Conservation (phyloP, 164 flowering plant species). For the Litsea cubeba region DNA sequence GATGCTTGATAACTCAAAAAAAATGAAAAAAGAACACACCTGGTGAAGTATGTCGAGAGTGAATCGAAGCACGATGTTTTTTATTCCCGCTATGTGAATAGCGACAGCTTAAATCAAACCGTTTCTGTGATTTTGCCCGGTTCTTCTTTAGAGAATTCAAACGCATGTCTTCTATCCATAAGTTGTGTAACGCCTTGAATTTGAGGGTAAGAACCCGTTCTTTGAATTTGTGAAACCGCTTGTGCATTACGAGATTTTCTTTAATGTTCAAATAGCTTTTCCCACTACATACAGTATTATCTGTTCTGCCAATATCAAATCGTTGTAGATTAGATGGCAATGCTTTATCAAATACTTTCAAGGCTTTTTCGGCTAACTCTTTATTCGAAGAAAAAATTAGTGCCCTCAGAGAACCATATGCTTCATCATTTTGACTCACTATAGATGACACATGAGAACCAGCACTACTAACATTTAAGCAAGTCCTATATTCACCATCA, state of each 20-base stretch:
- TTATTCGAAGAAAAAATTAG: conserved; percentile 49
- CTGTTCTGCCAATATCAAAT: conserved; percentile 18
- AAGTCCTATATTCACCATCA: conserved; percentile 8
- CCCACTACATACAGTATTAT: conserved; percentile 4
- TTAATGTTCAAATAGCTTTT: conserved; percentile 25
- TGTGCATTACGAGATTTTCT: conserved; percentile 42
- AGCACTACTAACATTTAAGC: conserved; percentile 9
- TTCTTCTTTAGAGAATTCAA: conserved; percentile 53
- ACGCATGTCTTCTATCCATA: conserved; percentile 80
- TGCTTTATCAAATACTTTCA: conserved; percentile 45
- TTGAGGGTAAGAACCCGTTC: conserved; percentile 68
- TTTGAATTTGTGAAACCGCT: conserved; percentile 51
- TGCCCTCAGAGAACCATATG: conserved; percentile 21
- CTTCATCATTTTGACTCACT: conserved; percentile 2
- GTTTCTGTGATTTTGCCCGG: conserved; percentile 63
- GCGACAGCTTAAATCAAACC: conserved; percentile 45
- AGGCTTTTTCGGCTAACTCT: conserved; percentile 45
- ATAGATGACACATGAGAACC: conserved; percentile 7
- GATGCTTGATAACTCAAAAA: too few relatives aligned
- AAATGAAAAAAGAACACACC: conserved; percentile 23
- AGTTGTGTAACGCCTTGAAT: conserved; percentile 56
- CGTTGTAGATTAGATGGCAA: conserved; percentile 28
- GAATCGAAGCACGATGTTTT: conserved; percentile 62
- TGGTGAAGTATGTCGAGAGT: conserved; percentile 50
- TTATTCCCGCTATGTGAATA: conserved; percentile 34